Percentiles rank a stretch among this genome's conserved stretches.
Conservation (phyloP, 139 green algal genomes). For the Nannochloris sp. region DNA sequence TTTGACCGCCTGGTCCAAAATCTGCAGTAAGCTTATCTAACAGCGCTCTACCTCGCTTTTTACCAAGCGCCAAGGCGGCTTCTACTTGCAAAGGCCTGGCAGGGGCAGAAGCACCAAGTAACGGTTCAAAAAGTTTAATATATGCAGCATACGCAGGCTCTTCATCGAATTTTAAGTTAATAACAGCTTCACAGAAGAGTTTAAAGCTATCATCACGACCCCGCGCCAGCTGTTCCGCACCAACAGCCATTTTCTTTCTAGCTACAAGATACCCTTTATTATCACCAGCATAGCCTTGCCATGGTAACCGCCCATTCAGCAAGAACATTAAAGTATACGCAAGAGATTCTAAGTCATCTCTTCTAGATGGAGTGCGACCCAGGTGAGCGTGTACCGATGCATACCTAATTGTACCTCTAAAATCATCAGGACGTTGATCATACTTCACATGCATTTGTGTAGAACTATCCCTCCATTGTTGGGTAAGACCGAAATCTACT, state of each 20-base stretch:
- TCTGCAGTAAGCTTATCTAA: conserved; percentile 59
- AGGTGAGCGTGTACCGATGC: conserved; percentile 94
- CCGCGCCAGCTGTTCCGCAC: conserved; percentile 63
- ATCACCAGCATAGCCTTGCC: conserved; percentile 91
- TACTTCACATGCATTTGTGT: conserved; percentile 85
- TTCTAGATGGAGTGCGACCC: conserved; percentile 73
- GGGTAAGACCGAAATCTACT: conserved; percentile 85
- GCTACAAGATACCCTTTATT: conserved; percentile 97
- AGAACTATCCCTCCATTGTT: conserved; percentile 82
- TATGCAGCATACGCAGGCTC: conserved; percentile 82
- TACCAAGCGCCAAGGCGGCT: conserved; percentile 60
- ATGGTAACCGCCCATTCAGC: conserved; percentile 81
- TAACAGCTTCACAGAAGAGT: conserved; percentile 82
- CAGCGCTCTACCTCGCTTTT: conserved; percentile 79
- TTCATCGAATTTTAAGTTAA: conserved; percentile 96
- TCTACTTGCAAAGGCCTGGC: conserved; percentile 22
- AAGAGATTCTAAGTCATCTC: conserved; percentile 94
- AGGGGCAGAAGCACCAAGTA: conserved; percentile 31
- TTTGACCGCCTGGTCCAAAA: conserved; percentile 28
- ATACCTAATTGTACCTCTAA: conserved; percentile 93
- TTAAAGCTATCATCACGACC: conserved; percentile 51
- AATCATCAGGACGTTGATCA: conserved; percentile 92
- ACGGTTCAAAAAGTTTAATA: conserved; percentile 83
- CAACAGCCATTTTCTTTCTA: conserved; percentile 97
- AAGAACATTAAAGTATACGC: conserved; percentile 98